Base-by-base conservation (phyloP, 306 rosid genomes). In the Delonix regia region DNA sequence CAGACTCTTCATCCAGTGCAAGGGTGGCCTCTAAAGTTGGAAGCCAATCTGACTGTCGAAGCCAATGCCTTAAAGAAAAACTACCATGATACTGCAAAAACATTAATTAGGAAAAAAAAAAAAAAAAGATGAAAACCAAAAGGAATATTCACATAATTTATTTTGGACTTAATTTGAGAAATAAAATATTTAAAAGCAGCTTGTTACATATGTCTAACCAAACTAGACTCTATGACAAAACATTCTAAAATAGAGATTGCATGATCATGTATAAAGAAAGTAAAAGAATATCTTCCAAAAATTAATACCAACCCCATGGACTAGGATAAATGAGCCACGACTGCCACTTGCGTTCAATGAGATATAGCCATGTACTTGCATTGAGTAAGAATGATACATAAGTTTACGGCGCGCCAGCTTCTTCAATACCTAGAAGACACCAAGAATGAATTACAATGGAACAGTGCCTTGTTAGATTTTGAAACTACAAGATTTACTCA, bases 21-120 rank as follows among this genome's bases (percentile, higher is more conserved):
- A 95, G 99, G 79, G 98, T 92, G 81, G 96, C 99, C 84, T 95
- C 99, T 76, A 95, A 86, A 69, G 97, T 95, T 79, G 97, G 99
- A 78, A 95, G 98, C 99, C 99, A 95, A 85, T 95, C 98, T 56
- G 98, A 88, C 71, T 84, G 97, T 82, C 83, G 97, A 74, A 95
- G 98, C 99, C 99, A 95, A 69, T 95, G 99, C 75, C 96, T 88
- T 83, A 92, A 86, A 84, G 99, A 95, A 88, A 95, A 95, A 86
- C 99, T 95, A 69, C 95, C 98, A 79, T 95, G 99, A 83, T 95
- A 93, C 99, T 95, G 88, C 88, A 2, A 81, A 71, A 21, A 52
- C 9, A 18, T 4, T 4, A 30, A 30, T n/a, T n/a, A 30, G 4
- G 4, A 30, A 1, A 30, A 30, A 30, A 30, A 1, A 1, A 30